Base-by-base conservation (phyloP, 768 basidiomycete genomes). In the Amanita molliuscula region DNA sequence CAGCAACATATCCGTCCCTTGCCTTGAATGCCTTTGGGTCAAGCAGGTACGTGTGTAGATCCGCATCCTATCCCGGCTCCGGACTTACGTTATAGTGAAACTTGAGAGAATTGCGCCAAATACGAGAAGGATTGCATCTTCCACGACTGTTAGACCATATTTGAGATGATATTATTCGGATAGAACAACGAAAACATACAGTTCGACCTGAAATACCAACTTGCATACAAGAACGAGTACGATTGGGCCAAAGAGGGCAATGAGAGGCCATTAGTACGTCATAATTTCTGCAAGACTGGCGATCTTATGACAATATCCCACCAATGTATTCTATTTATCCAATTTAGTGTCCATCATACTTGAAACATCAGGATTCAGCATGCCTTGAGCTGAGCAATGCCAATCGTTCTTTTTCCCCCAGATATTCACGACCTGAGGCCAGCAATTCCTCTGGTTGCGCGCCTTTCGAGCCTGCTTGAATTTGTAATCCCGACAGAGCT, bases 231-330 rank as follows among this genome's bases (percentile, higher is more conserved):
- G 83, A 4, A 83, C 85, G 20, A 86, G 71, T 0, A 83, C 81
- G 26, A 88, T 76, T 0, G 84, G 85, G 0, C 82, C 82, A 1
- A 1, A 84, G 58, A 2, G 84, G 84, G 63, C 82, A 85, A 58
- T 87, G 83, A 4, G 85, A 83, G 0, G 82, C 84, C 46, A 82
- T 59, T 9, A 76, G 83, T 47, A 87, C 78, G 54, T 87, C 86
- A 59, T 85, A 86, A 3, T 79, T 61, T 84, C 80, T 1, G 76
- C 74, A 55, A 82, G 64, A 20, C 70, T 65, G n/a, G n/a, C n/a
- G n/a, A n/a, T n/a, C n/a, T n/a, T n/a, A n/a, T n/a, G n/a, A n/a
- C n/a, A n/a, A n/a, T n/a, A n/a, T n/a, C n/a, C n/a, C n/a, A n/a
- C n/a, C n/a, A n/a, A n/a, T n/a, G n/a, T n/a, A n/a, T n/a, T n/a